These are phyloP conservation scores for Linderina pennispora DNA, from an alignment of 192 early-diverging fungal genomes.

Conservation along the genomic window DNA sequence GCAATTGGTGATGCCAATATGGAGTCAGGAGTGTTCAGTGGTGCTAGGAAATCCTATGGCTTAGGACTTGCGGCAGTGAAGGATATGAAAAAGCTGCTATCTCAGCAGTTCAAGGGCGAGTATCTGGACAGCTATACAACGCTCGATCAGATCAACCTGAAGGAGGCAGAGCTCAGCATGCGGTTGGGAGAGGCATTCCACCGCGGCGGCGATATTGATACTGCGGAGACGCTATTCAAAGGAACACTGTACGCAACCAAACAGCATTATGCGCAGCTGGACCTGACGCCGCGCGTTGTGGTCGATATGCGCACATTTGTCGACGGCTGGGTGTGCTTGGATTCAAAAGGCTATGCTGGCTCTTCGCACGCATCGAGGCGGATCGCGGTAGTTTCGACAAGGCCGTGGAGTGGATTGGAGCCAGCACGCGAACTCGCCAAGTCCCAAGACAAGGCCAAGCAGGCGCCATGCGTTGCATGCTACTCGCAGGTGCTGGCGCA, in stretches of 20 bases:
- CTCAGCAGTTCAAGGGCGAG: constrained; percentile 16
- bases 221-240: constrained; percentile 24
- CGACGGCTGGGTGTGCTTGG: constrained; percentile 38
- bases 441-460: background rate
- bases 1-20: constrained; percentile 9
- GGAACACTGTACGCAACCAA: constrained; percentile 16
- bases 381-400: constrained; percentile 11
- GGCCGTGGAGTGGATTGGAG: constrained; percentile 26
- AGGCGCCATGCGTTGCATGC: constrained; percentile 31
- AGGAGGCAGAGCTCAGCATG: constrained; percentile 21
- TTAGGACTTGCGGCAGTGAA: constrained; percentile 31
- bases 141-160: constrained; percentile 26
- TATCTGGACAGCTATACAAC: constrained; percentile 16
- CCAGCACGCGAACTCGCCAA: constrained; percentile 13
- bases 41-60: too few relatives aligned
- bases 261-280: constrained; percentile 28
- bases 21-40: constrained; percentile 8
- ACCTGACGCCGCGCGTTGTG: constrained; percentile 18
- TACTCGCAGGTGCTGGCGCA: constrained; percentile 16
- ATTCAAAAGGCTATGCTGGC: constrained; percentile 25
- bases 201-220: constrained; percentile 2
- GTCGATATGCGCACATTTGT: constrained; percentile 16
- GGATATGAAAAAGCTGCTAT: constrained; percentile 18
- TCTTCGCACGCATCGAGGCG: constrained; percentile 22
- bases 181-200: constrained; percentile 25